Conservation (phyloP, 345 rosid species). For the Crucihimalaya himalaica region DNA sequence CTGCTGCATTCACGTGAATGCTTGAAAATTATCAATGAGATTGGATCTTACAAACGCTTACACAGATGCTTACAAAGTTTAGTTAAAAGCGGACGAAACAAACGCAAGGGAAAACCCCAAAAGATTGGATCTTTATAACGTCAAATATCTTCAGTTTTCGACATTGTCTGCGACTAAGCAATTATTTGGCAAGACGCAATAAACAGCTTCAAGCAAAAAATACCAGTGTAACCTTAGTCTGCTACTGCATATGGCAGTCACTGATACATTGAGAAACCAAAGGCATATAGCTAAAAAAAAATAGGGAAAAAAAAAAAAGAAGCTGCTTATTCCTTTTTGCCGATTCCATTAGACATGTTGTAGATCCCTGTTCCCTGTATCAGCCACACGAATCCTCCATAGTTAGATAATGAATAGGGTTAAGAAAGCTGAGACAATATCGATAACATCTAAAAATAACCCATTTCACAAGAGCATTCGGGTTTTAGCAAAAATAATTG, state of each 20-base stretch:
- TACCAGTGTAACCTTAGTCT: conserved; percentile 22
- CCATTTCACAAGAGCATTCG: not conserved
- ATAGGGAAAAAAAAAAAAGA: not conserved
- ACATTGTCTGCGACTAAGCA: conserved; percentile 44
- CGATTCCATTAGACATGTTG: conserved; percentile 82
- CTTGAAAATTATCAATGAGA: too few relatives aligned
- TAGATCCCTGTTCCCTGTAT: conserved; percentile 84
- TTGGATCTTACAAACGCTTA: too few relatives aligned
- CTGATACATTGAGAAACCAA: conserved; percentile 31
- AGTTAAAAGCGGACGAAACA: not conserved
- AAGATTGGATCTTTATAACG: conserved; percentile 11
- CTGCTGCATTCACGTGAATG: too few relatives aligned
- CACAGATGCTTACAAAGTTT: not conserved
- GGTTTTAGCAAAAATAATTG: not conserved
- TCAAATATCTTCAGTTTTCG: conserved; percentile 28
- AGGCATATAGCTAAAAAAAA: conserved; percentile 6
- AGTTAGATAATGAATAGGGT: not conserved
- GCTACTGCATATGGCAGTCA: conserved; percentile 13
- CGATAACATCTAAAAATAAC: not conserved
- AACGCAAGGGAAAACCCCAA: too few relatives aligned
- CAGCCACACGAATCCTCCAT: not conserved
- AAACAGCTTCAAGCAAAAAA: conserved; percentile 25
- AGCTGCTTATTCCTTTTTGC: conserved; percentile 73
- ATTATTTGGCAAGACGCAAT: conserved; percentile 47
- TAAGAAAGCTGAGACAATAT: too few relatives aligned